Conservation (phyloP, 169 alveolate genomes). For the Perkinsus olseni region DNA sequence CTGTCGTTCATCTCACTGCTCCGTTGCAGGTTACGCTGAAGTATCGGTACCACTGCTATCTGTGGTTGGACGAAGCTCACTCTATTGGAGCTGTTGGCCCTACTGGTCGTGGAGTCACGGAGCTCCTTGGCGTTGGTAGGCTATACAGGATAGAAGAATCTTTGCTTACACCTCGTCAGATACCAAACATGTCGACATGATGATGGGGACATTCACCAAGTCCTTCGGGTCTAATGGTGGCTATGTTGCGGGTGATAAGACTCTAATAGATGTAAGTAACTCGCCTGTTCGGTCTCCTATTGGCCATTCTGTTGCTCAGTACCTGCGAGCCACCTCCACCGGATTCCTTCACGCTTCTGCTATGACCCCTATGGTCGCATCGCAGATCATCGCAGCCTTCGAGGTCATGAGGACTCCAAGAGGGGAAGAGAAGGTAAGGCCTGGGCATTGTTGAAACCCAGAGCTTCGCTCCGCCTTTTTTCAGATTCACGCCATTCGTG, state of each 20-base stretch:
- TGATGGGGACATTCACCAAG: conserved; percentile 15
- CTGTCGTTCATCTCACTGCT: not conserved
- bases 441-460: not conserved
- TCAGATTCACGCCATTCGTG: not conserved
- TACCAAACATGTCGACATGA: not conserved
- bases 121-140: conserved; percentile 4
- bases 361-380: not conserved
- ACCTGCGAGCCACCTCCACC: not conserved
- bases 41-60: conserved; percentile 3
- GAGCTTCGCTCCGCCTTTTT: not conserved
- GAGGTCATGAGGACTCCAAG: not conserved
- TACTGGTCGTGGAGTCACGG: conserved; percentile 13
- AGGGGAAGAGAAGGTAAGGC: not conserved
- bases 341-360: not conserved
- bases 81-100: conserved; percentile 10
- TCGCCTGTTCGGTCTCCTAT: too few species aligned
- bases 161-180: not conserved
- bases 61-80: conserved; percentile 11
- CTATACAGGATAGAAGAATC: not conserved
- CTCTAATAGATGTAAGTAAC: not conserved
- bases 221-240: conserved; percentile 12
- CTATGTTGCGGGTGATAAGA: conserved; percentile 13
- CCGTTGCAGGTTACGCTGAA: conserved; percentile 1
- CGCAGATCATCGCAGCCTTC: not conserved
- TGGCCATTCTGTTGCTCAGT: not conserved